Evolutionary conservation across 257 asterid genomes (phyloP).

Genomic region (Dorcoceras hygrometricum): DNA sequence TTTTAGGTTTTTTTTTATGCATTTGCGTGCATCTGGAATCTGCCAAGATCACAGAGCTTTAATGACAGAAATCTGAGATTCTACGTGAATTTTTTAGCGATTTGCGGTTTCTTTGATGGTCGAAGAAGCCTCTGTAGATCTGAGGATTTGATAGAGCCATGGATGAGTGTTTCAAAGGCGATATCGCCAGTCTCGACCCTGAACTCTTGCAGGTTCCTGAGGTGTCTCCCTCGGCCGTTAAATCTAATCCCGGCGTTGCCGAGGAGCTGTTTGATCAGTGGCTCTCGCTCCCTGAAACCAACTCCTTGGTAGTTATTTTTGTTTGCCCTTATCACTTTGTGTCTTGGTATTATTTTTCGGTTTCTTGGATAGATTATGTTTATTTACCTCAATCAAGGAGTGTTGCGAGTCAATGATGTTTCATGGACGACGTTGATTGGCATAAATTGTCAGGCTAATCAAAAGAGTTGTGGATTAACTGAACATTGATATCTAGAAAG

Average conservation of each 20-base stretch:
- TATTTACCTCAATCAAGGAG: slow-evolving; percentile 11
- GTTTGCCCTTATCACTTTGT: not conserved
- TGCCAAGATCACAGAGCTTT: slow-evolving; percentile 28
- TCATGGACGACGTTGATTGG: not conserved
- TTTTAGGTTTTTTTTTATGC: slow-evolving; percentile 21
- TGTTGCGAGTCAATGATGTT: slow-evolving; percentile 2
- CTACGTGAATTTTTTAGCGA: not conserved
- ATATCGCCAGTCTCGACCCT: slow-evolving; percentile 75
- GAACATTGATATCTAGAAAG: not conserved
- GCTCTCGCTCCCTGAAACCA: slow-evolving; percentile 91
- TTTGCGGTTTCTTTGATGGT: slow-evolving; percentile 36
- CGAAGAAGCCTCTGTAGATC: slow-evolving; percentile 33
- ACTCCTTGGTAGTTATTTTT: slow-evolving; percentile 54
- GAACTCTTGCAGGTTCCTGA: slow-evolving; percentile 90
- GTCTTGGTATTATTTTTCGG: not conserved
- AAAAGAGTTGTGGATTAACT: not conserved
- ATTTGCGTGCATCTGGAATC: slow-evolving; percentile 24
- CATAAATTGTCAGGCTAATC: not conserved
- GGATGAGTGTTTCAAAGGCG: slow-evolving; percentile 90
- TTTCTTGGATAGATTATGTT: slow-evolving; percentile 14
- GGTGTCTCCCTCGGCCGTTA: slow-evolving; percentile 84
- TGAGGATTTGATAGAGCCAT: slow-evolving; percentile 35
- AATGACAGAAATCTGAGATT: slow-evolving; percentile 14
- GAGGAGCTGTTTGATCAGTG: slow-evolving; percentile 91
- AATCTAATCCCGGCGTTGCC: slow-evolving; percentile 76